phyloP scores from a whole-genome alignment of 2,329 filamentous ascomycete genomes.

The Aspergillus pseudoglaucus region DNA sequence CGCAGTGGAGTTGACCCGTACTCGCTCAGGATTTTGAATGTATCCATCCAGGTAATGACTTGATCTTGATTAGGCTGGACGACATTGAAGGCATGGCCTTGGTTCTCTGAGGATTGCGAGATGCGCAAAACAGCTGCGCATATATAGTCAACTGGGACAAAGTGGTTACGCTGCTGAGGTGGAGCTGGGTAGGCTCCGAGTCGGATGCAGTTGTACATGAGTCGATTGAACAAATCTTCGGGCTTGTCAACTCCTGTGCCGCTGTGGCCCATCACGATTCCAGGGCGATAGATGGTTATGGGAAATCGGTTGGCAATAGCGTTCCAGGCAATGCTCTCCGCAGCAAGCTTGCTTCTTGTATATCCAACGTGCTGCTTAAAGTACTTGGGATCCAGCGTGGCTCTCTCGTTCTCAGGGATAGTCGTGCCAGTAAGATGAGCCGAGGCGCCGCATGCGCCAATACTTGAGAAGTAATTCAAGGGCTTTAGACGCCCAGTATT shows the following conservation, averaged over 20 bases:
- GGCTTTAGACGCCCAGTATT: neutral
- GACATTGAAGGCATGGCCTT: slow-evolving; percentile 15
- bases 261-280: slow-evolving; percentile 12
- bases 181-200: slow-evolving; percentile 9
- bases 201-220: slow-evolving; percentile 12
- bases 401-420: slow-evolving; percentile 6
- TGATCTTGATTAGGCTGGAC: neutral
- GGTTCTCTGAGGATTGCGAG: slow-evolving; percentile 1
- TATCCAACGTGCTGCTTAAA: slow-evolving; percentile 13
- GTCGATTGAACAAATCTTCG: slow-evolving; percentile 10
- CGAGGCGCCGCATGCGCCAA: neutral
- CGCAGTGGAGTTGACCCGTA: neutral
- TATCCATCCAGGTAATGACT: neutral
- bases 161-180: slow-evolving; percentile 6
- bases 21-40: neutral
- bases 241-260: slow-evolving; percentile 10
- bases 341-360: slow-evolving; percentile 14
- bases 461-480: neutral
- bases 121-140: slow-evolving; percentile 10
- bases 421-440: neutral
- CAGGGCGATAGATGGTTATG: slow-evolving; percentile 13
- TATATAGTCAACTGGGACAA: slow-evolving; percentile 13
- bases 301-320: slow-evolving; percentile 12
- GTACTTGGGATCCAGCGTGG: neutral
- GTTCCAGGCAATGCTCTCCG: slow-evolving; percentile 12